Percentiles rank a stretch among this genome's conserved stretches.
These are phyloP conservation scores for Alternaria arbusti DNA, from an alignment of 2,329 filamentous ascomycete genomes.

Conservation along the genomic window DNA sequence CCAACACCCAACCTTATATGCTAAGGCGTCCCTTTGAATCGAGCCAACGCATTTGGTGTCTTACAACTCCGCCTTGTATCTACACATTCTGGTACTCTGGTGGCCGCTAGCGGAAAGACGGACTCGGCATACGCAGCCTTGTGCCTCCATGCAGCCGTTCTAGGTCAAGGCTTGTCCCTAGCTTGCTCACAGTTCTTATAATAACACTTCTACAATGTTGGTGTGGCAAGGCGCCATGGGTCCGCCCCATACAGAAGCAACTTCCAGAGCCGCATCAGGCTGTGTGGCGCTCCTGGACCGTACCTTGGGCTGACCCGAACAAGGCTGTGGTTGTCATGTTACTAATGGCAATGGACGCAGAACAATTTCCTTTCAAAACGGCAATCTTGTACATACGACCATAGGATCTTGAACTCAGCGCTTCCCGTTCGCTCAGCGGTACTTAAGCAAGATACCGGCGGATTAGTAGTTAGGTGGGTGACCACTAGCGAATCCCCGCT, in stretches of 20 bases:
- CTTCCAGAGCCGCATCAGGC: neutral
- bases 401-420: too few relatives aligned
- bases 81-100: neutral
- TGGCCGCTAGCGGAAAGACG: neutral
- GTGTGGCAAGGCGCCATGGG: neutral
- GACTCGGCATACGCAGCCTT: neutral
- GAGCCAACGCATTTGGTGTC: neutral
- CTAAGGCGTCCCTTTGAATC: neutral
- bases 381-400: too few relatives aligned
- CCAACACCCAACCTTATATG: neutral
- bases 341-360: neutral
- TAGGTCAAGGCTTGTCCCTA: neutral
- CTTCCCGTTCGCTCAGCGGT: too few relatives aligned
- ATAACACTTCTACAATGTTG: neutral
- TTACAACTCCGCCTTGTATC: neutral
- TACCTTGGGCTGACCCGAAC: neutral
- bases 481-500: too few relatives aligned
- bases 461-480: too few relatives aligned
- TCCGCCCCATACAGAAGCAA: neutral
- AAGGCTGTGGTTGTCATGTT: neutral
- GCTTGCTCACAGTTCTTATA: neutral
- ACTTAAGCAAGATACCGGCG: too few relatives aligned
- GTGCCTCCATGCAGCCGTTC: neutral
- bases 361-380: too few relatives aligned
- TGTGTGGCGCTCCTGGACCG: neutral